Evolutionary conservation across 768 basidiomycete genomes (phyloP).

Genomic region (Tricholoma terreum): DNA sequence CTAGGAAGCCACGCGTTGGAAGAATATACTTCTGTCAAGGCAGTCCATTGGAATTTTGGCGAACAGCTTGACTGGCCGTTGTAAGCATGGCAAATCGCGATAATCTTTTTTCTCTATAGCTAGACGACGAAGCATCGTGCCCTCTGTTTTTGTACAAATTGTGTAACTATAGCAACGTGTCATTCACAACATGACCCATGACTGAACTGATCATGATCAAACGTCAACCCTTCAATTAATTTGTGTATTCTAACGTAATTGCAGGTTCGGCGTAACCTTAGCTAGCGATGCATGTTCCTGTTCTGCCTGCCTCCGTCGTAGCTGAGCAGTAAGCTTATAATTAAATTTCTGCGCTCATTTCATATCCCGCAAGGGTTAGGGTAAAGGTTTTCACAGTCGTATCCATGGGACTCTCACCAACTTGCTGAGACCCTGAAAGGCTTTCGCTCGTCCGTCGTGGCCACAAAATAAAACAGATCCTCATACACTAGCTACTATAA

Average conservation of each 20-base stretch:
- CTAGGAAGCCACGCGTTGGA: conserved; percentile 82
- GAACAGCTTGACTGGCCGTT: conserved; percentile 79
- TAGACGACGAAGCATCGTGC: not conserved
- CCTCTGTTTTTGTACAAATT: not conserved
- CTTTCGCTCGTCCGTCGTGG: too few relatives aligned
- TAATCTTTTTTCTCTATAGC: not conserved
- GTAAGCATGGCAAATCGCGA: conserved; percentile 26
- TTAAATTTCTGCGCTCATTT: too few relatives aligned
- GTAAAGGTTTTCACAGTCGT: too few relatives aligned
- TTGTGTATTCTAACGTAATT: not conserved
- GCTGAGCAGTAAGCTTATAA: too few relatives aligned
- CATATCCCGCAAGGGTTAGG: too few relatives aligned
- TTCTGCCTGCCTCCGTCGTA: not conserved
- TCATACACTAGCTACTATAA: too few relatives aligned
- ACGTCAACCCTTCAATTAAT: not conserved
- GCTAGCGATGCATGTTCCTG: not conserved
- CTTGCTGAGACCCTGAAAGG: too few relatives aligned
- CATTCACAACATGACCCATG: not conserved
- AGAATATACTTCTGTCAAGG: conserved; percentile 80
- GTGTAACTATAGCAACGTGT: not conserved
- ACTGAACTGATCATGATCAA: not conserved
- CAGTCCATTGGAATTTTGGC: conserved; percentile 86
- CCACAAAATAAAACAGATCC: too few relatives aligned
- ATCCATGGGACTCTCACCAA: too few relatives aligned
- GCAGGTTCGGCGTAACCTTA: not conserved